Percentiles rank a stretch among this genome's conserved stretches.
These are phyloP conservation scores for Penicillium longicatenatum DNA, from an alignment of 495 filamentous ascomycete species.

Conservation along the genomic window DNA sequence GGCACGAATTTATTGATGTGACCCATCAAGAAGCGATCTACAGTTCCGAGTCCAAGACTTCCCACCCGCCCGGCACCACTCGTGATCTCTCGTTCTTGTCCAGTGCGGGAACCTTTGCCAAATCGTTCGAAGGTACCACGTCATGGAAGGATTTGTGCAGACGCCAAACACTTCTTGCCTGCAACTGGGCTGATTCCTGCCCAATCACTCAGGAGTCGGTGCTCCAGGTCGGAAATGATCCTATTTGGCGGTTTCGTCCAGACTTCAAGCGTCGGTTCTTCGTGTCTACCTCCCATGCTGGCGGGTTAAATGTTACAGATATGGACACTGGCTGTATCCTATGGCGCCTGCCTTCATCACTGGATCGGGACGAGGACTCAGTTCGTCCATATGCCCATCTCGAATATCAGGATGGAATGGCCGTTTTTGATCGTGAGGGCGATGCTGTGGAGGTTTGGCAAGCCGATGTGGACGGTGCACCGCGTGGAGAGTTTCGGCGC, in stretches of 20 bases:
- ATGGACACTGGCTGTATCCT: conserved; percentile 39
- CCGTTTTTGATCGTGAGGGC: conserved; percentile 42
- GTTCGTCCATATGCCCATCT: conserved; percentile 42
- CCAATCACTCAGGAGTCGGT: conserved; percentile 36
- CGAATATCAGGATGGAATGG: conserved; percentile 47
- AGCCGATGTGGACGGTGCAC: conserved; percentile 30
- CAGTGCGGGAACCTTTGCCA: conserved; percentile 23
- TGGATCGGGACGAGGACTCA: conserved; percentile 27
- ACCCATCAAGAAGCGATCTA: conserved; percentile 46
- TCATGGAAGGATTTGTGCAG: conserved; percentile 45
- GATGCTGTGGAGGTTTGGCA: conserved; percentile 45
- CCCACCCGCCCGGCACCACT: conserved; percentile 18
- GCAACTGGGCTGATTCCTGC: conserved; percentile 34
- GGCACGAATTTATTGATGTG: conserved; percentile 45
- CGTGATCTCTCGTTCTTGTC: conserved; percentile 30
- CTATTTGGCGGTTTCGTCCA: conserved; percentile 42
- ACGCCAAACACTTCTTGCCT: conserved; percentile 37
- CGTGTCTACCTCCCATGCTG: conserved; percentile 40
- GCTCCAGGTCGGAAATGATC: conserved; percentile 41
- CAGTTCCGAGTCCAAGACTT: conserved; percentile 30
- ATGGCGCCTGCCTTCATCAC: conserved; percentile 40
- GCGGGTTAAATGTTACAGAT: conserved; percentile 43
- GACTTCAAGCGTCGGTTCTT: conserved; percentile 45
- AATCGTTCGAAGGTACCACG: conserved; percentile 23
- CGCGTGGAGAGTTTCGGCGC: conserved; percentile 40